Evolutionary conservation across 805 yeast genomes (phyloP).

Genomic region (Candida boidinii): DNA sequence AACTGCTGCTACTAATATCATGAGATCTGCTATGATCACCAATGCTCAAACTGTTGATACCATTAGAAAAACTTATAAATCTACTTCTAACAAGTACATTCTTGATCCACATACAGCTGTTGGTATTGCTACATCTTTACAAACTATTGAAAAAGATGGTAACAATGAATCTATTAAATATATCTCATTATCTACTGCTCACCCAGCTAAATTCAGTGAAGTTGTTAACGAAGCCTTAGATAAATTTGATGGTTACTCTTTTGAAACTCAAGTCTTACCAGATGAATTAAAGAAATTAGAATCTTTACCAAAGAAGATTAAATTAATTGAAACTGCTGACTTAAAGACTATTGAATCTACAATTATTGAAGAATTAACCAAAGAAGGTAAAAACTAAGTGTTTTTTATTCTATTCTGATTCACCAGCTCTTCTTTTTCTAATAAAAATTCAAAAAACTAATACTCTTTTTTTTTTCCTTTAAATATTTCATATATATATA

Average conservation of each 20-base stretch:
- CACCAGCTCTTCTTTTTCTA: no score
- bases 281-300: constrained; percentile 72
- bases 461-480: no score
- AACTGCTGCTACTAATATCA: constrained; percentile 55
- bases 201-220: constrained; percentile 96
- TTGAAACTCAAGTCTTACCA: constrained; percentile 84
- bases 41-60: constrained; percentile 74
- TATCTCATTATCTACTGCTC: constrained; percentile 91
- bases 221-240: constrained; percentile 81
- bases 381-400: constrained; percentile 20
- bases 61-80: constrained; percentile 58
- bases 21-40: constrained; percentile 73
- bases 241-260: constrained; percentile 64
- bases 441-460: no score
- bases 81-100: constrained; percentile 59
- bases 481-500: no score
- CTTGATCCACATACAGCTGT: constrained; percentile 97
- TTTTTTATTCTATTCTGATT: background rate
- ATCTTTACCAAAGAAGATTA: constrained; percentile 65
- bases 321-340: constrained; percentile 62
- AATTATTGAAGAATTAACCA: constrained; percentile 62
- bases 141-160: constrained; percentile 40
- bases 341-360: constrained; percentile 66
- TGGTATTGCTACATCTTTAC: constrained; percentile 74
- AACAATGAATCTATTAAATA: constrained; percentile 33